Conservation (phyloP, 345 rosid genomes). For the Hibiscus syriacus region DNA sequence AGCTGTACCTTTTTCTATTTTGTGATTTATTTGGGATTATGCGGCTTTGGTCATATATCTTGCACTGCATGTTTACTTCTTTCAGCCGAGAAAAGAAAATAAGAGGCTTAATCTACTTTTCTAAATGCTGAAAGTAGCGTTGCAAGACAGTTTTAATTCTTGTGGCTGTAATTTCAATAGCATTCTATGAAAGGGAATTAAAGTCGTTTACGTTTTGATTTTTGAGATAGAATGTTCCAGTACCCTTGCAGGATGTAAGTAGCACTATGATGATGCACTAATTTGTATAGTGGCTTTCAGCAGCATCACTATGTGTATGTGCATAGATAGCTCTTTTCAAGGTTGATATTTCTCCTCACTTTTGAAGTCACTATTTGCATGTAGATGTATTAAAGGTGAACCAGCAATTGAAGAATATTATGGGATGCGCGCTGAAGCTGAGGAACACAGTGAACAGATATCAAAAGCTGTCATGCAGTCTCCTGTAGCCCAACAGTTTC, state of each 20-base stretch:
- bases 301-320: neutral
- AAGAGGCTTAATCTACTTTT: neutral
- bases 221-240: constrained; percentile 3
- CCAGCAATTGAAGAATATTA: constrained; percentile 89
- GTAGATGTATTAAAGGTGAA: constrained; percentile 88
- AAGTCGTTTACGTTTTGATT: neutral
- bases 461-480: constrained; percentile 65
- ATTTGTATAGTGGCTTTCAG: neutral
- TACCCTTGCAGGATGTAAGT: neutral
- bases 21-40: constrained; percentile 2
- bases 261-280: neutral
- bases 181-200: neutral
- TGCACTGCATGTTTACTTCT: neutral
- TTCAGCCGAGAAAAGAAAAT: neutral
- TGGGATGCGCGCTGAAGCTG: constrained; percentile 58
- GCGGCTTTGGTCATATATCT: neutral
- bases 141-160: neutral
- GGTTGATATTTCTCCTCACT: neutral
- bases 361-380: constrained; percentile 18
- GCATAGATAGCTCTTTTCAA: constrained; percentile 7
- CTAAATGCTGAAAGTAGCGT: neutral
- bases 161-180: neutral
- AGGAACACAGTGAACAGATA: constrained; percentile 38
- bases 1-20: neutral
- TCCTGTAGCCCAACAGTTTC: constrained; percentile 31